Percentiles rank a stretch among this genome's conserved stretches.
These are phyloP conservation scores for Prunus mira DNA, from an alignment of 306 rosid genomes.

Conservation along the genomic window DNA sequence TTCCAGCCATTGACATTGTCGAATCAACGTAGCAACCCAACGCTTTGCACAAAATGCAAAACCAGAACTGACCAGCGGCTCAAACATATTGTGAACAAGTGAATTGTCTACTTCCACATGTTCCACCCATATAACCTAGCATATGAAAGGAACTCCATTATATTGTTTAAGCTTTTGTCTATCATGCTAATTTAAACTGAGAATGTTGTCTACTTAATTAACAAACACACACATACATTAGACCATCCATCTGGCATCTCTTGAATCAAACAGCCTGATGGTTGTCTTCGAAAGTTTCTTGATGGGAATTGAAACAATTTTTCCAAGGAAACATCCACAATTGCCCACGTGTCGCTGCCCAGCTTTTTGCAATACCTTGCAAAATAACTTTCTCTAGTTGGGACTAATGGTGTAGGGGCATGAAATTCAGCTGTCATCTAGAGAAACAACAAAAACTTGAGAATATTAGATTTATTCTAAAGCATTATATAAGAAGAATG, in stretches of 20 bases:
- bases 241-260: slow-evolving; percentile 35
- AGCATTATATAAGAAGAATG: neutral
- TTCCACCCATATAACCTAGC: slow-evolving; percentile 60
- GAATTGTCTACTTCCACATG: slow-evolving; percentile 46
- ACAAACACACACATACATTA: no score
- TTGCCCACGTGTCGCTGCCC: slow-evolving; percentile 34
- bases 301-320: slow-evolving; percentile 36
- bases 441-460: neutral
- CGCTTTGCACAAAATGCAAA: slow-evolving; percentile 56
- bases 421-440: slow-evolving; percentile 55
- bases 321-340: slow-evolving; percentile 65
- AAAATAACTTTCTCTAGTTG: slow-evolving; percentile 42
- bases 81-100: slow-evolving; percentile 18
- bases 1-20: slow-evolving; percentile 28
- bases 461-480: neutral
- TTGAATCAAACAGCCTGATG: slow-evolving; percentile 61
- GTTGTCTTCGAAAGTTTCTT: slow-evolving; percentile 29
- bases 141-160: neutral
- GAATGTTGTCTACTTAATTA: no score
- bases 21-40: slow-evolving; percentile 41
- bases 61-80: slow-evolving; percentile 35
- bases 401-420: slow-evolving; percentile 35
- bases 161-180: neutral
- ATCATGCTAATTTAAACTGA: slow-evolving; percentile 14
- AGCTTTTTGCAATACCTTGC: slow-evolving; percentile 53